Base-by-base conservation (phyloP, 2,329 filamentous ascomycete genomes). In the Sclerotiophoma versabilis region DNA sequence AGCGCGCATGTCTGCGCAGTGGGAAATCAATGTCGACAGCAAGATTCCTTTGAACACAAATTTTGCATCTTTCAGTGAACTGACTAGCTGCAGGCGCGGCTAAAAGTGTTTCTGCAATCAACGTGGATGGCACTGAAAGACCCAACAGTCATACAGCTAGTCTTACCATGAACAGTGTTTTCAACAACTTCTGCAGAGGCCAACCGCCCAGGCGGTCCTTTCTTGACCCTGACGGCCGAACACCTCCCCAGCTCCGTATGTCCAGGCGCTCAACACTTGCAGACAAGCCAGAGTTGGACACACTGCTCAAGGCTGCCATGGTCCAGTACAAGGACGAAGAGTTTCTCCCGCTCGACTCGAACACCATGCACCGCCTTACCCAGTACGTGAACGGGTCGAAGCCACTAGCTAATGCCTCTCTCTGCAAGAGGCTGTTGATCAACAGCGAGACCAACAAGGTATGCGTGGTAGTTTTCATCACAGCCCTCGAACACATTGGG, bases 401-500 rank as follows among this genome's bases (percentile, higher is more conserved):
- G 38, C 58, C 63, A 2, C 25, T 64, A 20, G 57, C 58, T 3
- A 27, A 63, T 12, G 36, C 25, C 12, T 49, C 25, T 17, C 34
- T 58, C n/a, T 67, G 64, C 33, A 27, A 48, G 20, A 49, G 49
- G 23, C 34, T 68, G 29, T 20, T 64, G 10, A 49, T 68, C 37
- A 58, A 42, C 34, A 30, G 37, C 4, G 54, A 63, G 9, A 42
- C 64, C 36, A 63, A 64, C 32, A 11, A 37, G 10, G 42, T 60
- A 1, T 36, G 55, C n/a, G 52, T 50, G 3, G 54, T 57, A 15
- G 47, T 60, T 19, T 48, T 57, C 23, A 27, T 61, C 4, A 34
- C 53, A 8, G 46, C 49, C 5, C 39, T 68, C 1, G 42, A 56
- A 37, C 27, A 49, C 10, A 54, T 68, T 23, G 61, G 63, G 3